Conservation (phyloP, 345 rosid genomes). For the Ceriops tagal region DNA sequence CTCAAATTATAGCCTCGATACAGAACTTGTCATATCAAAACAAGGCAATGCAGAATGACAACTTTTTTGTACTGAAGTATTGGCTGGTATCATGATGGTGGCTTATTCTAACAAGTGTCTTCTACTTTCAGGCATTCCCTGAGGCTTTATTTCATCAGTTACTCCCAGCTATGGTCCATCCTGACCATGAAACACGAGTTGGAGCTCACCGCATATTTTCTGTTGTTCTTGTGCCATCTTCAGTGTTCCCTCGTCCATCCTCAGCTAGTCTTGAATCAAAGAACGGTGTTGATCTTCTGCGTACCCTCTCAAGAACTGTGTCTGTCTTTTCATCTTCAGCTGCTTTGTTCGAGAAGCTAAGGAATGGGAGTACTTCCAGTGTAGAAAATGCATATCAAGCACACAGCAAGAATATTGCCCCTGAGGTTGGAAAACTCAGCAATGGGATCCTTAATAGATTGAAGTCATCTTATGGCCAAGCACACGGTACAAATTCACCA, state of each 20-base stretch:
- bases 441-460: conserved; percentile 48
- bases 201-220: conserved; percentile 93
- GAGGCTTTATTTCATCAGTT: conserved; percentile 94
- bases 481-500: conserved; percentile 6
- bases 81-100: conserved; percentile 5
- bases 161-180: conserved; percentile 93
- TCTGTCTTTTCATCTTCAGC: conserved; percentile 98
- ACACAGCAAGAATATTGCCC: conserved; percentile 24
- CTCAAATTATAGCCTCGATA: conserved; percentile 80
- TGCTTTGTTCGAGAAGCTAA: conserved; percentile 91
- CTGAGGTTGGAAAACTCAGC: conserved; percentile 37
- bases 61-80: conserved; percentile 6
- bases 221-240: conserved; percentile 89
- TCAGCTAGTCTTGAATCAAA: conserved; percentile 36
- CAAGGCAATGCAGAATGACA: conserved; percentile 48
- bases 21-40: conserved; percentile 77
- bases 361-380: conserved; percentile 44
- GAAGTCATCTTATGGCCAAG: conserved; percentile 52
- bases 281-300: conserved; percentile 56
- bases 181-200: conserved; percentile 85
- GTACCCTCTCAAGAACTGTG: conserved; percentile 87
- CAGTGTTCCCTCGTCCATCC: conserved; percentile 62
- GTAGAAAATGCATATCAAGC: conserved; percentile 36
- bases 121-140: conserved; percentile 65
- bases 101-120: conserved; percentile 13